Evolutionary conservation across 1,284 basidiomycete species (phyloP), one percentile per base, ranked within the genome.

Genomic region (Naganishia liquefaciens): DNA sequence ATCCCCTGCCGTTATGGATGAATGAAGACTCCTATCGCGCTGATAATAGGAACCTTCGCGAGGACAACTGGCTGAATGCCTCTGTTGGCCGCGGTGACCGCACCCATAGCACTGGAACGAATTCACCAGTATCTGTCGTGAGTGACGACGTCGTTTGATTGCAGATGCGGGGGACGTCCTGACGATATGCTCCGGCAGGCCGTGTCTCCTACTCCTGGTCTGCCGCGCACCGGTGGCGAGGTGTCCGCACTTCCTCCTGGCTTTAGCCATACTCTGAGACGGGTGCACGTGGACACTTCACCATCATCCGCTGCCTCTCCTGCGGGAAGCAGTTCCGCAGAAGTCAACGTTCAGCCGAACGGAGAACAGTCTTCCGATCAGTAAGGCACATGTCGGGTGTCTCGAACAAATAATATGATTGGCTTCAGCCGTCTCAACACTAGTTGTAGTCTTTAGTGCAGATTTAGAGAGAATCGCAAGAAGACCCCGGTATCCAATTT

Each of bases 1-100:
- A 60, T 15, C 57, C 57, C 17, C n/a, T 60, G 33, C 57, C 57
- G 6, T 47, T 46, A 17, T 60, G 57, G 57, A 60, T 60, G 57
- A 50, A 60, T 27, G 46, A 46, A 37, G 33, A 25, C 13, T 40
- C 54, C 11, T 55, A 40, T 21, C 54, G 42, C 25, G 5, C 39
- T 17, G 33, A 60, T 40, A 33, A 11, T 17, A 46, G 25, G 21
- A 50, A 60, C 33, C 2, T 2, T 37, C 33, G 3, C 33, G 13
- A 7, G 33, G 33, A 37, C 10, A 50, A 23, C 39, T 60, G 57
- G 57, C 25, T 60, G 57, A 49, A 60, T 23, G 33, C 46, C 9
- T 30, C 30, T 7, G 19, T n/a, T 13, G 6, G 6, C 33, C 33
- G 3, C 33, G 33, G 10, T 7, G 33, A 37, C 10, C 46, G 57